Evolutionary conservation across 208 protist genomes (phyloP).

Genomic region (Trypanosoma rangeli): DNA sequence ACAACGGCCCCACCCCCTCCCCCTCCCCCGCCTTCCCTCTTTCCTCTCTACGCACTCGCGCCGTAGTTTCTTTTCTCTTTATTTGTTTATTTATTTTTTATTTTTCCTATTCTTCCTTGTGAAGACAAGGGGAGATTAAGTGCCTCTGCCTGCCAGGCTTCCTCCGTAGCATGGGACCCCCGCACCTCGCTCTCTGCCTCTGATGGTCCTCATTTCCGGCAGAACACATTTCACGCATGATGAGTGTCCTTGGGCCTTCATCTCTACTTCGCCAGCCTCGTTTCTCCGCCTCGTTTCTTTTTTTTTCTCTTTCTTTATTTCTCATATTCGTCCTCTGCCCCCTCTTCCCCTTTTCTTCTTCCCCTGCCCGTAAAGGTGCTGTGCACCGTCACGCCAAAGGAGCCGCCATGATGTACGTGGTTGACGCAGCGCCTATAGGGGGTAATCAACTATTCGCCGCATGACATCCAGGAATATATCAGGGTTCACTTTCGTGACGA

Average conservation of each 20-base stretch:
- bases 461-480: conserved; percentile 49
- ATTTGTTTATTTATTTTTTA: too few relatives aligned
- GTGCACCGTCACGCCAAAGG: not conserved
- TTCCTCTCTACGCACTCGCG: too few relatives aligned
- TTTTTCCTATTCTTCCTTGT: too few relatives aligned
- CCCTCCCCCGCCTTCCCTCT: too few relatives aligned
- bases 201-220: not conserved
- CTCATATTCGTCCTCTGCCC: conserved; percentile 9
- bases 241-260: not conserved
- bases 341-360: not conserved
- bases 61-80: too few relatives aligned
- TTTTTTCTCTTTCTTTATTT: not conserved
- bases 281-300: not conserved
- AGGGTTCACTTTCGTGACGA: conserved; percentile 47
- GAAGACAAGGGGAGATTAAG: too few relatives aligned
- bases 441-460: conserved; percentile 45
- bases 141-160: too few relatives aligned
- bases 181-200: not conserved
- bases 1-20: too few relatives aligned
- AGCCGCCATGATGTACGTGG: not conserved
- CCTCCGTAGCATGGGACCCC: too few relatives aligned
- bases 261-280: not conserved
- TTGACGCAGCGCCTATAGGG: not conserved
- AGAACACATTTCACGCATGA: not conserved
- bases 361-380: not conserved